Percentiles rank a stretch among this genome's conserved stretches.
These are phyloP conservation scores for Cantharellus anzutake DNA, from an alignment of 768 basidiomycete genomes.

Conservation along the genomic window DNA sequence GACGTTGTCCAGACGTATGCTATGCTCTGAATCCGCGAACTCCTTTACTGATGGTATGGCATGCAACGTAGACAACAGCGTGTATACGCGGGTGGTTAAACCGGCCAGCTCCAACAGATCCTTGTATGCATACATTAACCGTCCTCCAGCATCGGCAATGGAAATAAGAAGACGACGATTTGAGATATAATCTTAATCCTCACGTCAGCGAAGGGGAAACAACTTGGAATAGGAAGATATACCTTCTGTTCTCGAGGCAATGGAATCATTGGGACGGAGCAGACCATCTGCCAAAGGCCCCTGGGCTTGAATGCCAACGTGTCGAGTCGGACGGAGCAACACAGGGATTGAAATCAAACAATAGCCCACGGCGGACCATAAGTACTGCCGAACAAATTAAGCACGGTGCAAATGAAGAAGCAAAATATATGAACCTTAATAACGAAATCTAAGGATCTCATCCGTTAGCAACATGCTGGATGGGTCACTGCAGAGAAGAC, in stretches of 20 bases:
- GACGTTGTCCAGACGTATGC: constrained; percentile 45
- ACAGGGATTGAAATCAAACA: constrained; percentile 80
- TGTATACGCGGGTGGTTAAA: constrained; percentile 76
- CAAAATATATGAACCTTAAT: constrained; percentile 33
- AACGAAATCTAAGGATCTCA: constrained; percentile 42
- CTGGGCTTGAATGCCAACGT: constrained; percentile 13
- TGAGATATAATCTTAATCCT: constrained; percentile 59
- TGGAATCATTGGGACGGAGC: background rate
- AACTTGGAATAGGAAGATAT: too few species aligned
- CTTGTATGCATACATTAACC: constrained; percentile 94
- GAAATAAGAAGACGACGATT: constrained; percentile 80
- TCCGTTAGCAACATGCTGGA: too few species aligned
- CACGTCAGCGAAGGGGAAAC: background rate
- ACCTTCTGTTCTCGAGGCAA: constrained; percentile 2
- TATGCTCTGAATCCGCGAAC: constrained; percentile 11
- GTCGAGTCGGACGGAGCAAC: constrained; percentile 41
- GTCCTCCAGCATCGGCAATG: constrained; percentile 89
- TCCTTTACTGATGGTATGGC: constrained; percentile 38
- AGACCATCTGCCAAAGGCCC: background rate
- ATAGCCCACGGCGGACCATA: constrained; percentile 90
- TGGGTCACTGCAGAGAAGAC: background rate
- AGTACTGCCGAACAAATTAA: constrained; percentile 24
- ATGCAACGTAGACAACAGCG: constrained; percentile 70
- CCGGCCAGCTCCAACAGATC: constrained; percentile 91
- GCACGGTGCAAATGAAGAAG: background rate